Conservation (phyloP, 495 filamentous ascomycete genomes). For the Aspergillus heteromorphus region DNA sequence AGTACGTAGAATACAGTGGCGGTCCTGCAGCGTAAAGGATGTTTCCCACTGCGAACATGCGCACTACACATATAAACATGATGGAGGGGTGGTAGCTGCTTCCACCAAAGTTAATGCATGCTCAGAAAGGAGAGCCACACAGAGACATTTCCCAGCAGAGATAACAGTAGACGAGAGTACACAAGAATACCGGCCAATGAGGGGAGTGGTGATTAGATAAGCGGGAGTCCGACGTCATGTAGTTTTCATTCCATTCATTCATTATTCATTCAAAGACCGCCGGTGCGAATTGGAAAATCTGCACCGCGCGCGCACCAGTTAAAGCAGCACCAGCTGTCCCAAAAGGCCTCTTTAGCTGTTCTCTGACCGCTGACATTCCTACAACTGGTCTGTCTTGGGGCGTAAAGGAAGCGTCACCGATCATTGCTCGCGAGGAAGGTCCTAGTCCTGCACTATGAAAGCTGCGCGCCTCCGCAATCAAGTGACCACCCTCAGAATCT, state of each 20-base stretch:
- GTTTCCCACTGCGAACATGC: too few species aligned
- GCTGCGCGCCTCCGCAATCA: neutral
- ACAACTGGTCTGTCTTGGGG: neutral
- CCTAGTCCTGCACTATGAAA: neutral
- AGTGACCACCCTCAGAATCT: neutral
- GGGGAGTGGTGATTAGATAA: neutral
- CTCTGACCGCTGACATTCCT: neutral
- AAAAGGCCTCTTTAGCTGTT: neutral
- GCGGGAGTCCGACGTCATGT: neutral
- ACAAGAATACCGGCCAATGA: neutral
- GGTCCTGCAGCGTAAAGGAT: too few species aligned
- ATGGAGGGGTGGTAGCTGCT: too few species aligned
- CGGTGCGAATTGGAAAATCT: neutral
- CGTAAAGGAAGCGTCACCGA: neutral
- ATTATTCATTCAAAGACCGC: too few species aligned
- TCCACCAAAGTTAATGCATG: too few species aligned
- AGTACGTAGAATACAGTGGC: too few species aligned
- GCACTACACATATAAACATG: too few species aligned
- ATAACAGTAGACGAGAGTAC: neutral
- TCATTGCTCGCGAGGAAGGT: neutral
- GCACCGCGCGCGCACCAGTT: neutral
- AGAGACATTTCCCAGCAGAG: too few species aligned
- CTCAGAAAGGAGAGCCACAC: too few species aligned
- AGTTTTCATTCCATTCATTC: neutral
- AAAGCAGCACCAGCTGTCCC: neutral